Base-by-base conservation (phyloP, 345 rosid genomes). In the Syzygium jambos region DNA sequence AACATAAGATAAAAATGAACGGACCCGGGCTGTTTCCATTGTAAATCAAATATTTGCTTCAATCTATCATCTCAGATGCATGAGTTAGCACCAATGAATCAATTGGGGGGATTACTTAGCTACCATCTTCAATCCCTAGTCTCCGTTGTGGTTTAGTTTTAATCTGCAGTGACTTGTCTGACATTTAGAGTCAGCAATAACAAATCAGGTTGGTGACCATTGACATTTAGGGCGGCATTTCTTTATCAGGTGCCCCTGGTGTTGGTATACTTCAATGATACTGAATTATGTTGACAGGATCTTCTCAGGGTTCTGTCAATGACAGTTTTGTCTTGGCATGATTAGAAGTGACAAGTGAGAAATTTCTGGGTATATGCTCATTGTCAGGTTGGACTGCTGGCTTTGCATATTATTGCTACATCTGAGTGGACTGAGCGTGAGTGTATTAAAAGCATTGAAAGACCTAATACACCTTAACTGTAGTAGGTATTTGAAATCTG, bases 21-120 rank as follows among this genome's bases (percentile, higher is more conserved):
- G 98, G 98, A 98, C 98, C 38, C 92, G 87, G 82, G 92, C 90
- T 85, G 95, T 97, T 92, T 96, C 98, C 90, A 95, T 95, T 38
- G 98, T 95, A 85, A 97, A 97, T 91, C 98, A 97, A 91, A 98
- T 96, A 93, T 53, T 22, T 77, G 53, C 61, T 84, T 86, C 52
- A 84, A 88, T 88, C 51, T 85, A 22, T 78, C 6, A 11, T 57
- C 52, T 11, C 29, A 43, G 52, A 52, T 83, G 29, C 43, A 88
- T 49, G 8, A 56, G 78, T n/a, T 46, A 51, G 80, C 49, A 34
- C 49, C 27, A 34, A 73, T 73, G 80, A 38, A 34, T 34, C 25
- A 0, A 73, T 38, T 34, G 82, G 49, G 82, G 46, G 49, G 4
- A 38, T 73, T 38, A 38, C 49, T 38, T 73, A 43, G n/a, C 34